These are phyloP conservation scores for Croton setiger DNA, from an alignment of 441 rosid species.

Conservation along the genomic window DNA sequence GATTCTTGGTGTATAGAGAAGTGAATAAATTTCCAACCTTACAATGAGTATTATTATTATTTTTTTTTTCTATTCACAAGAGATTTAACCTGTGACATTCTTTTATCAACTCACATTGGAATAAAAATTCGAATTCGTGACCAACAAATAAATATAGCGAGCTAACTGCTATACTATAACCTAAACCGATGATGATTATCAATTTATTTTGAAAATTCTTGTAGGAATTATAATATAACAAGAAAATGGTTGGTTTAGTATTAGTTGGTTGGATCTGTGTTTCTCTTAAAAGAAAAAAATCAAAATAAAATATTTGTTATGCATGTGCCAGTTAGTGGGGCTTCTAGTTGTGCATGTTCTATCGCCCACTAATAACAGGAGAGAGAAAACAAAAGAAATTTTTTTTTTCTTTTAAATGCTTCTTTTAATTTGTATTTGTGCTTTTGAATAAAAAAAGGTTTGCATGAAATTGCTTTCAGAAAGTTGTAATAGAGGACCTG, in stretches of 20 bases:
- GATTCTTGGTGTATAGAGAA: conserved; percentile 54
- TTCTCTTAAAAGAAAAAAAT: conserved; percentile 5
- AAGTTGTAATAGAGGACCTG: conserved; percentile 12
- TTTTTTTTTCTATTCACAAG: no score
- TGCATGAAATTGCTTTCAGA: conserved; percentile 28
- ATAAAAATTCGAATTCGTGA: no score
- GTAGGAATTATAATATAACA: conserved; percentile 21
- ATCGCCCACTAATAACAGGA: conserved; percentile 40
- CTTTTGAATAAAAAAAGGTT: conserved; percentile 30
- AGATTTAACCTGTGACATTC: no score
- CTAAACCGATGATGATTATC: background rate
- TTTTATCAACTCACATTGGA: no score
- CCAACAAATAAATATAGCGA: no score
- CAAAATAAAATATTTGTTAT: conserved; percentile 8
- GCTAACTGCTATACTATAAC: no score
- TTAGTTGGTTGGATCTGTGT: conserved; percentile 26
- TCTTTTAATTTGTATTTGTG: conserved; percentile 25
- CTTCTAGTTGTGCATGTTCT: conserved; percentile 71
- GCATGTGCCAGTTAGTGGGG: conserved; percentile 76
- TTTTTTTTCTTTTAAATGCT: conserved; percentile 7
- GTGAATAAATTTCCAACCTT: conserved; percentile 32
- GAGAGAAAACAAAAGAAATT: conserved; percentile 17
- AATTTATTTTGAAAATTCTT: conserved; percentile 25
- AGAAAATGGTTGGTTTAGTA: conserved; percentile 7
- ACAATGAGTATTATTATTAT: background rate